Evolutionary conservation across 148 eudicot species (phyloP).

Genomic region (Pouteria glomerata): DNA sequence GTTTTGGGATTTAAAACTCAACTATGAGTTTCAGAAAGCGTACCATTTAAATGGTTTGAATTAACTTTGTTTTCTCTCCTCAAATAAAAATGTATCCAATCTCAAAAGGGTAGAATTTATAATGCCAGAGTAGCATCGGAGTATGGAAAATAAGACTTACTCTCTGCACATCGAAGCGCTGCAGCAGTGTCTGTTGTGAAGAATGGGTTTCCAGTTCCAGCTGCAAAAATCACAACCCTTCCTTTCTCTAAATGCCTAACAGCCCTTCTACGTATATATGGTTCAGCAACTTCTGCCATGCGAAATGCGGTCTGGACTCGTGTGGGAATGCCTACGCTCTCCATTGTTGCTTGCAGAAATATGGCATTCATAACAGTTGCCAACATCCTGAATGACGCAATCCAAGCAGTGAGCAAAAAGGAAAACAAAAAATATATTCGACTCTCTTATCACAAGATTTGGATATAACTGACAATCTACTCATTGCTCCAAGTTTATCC

Average conservation of each 20-base stretch:
- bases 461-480: neutral
- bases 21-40: constrained; percentile 1
- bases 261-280: constrained; percentile 94
- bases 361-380: constrained; percentile 99
- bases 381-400: constrained; percentile 61
- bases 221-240: constrained; percentile 95
- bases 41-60: neutral
- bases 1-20: no score
- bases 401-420: neutral
- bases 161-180: constrained; percentile 98
- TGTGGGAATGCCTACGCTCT: constrained; percentile 96
- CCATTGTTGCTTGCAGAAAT: constrained; percentile 99
- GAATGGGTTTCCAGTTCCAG: constrained; percentile 99
- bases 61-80: neutral
- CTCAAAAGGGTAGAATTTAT: neutral
- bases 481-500: no score
- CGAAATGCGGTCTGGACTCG: constrained; percentile 99
- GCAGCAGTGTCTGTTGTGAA: constrained; percentile 99
- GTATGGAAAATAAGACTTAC: constrained; percentile 33
- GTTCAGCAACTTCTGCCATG: constrained; percentile 99
- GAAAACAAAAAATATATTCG: neutral
- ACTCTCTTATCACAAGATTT: neutral
- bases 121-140: neutral
- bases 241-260: constrained; percentile 97
- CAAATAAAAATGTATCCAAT: neutral